Base-by-base conservation (phyloP, 805 yeast genomes). In the Wickerhamomyces kurtzmanii region DNA sequence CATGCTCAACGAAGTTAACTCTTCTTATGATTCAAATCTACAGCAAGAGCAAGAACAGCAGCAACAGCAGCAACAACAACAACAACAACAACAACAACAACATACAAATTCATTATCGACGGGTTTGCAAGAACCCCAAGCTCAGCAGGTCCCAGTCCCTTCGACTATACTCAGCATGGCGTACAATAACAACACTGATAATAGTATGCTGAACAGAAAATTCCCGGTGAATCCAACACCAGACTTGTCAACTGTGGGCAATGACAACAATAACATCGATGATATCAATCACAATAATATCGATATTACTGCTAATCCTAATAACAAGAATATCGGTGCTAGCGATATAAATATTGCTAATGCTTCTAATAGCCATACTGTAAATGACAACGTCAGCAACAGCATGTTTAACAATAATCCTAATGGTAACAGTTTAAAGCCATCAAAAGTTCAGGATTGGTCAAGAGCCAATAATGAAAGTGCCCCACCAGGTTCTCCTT, bases 401-500 rank as follows among this genome's bases (percentile, higher is more conserved):
- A 27, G 15, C 30, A 27, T 14, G 22, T 15, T n/a, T 14, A 26
- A 5, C 21, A 18, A n/a, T 17, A 30, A 17, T 20, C 20, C 10
- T 26, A 30, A n/a, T 27, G 21, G 19, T 15, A 16, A 14, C 15
- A 11, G 20, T 15, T 12, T 14, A 9, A 9, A 4, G 20, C 15
- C 8, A 17, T 17, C n/a, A 27, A 13, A n/a, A n/a, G n/a, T n/a
- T 8, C 22, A 17, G 16, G 15, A 13, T 8, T 16, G 18, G 6
- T 25, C 22, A n/a, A 23, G 13, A 19, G 38, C 22, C 15, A 13
- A 17, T 15, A 23, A 17, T 15, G 30, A 21, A 23, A 24, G 26
- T 24, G 24, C 29, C 24, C 19, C 44, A 39, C 36, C 55, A 15
- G 45, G 46, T 12, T 46, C 55, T 5, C 55, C 66, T 6, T 36